These are phyloP conservation scores for Graphiopsis chlorocephala DNA, from an alignment of 2,329 filamentous ascomycete genomes.

Conservation along the genomic window DNA sequence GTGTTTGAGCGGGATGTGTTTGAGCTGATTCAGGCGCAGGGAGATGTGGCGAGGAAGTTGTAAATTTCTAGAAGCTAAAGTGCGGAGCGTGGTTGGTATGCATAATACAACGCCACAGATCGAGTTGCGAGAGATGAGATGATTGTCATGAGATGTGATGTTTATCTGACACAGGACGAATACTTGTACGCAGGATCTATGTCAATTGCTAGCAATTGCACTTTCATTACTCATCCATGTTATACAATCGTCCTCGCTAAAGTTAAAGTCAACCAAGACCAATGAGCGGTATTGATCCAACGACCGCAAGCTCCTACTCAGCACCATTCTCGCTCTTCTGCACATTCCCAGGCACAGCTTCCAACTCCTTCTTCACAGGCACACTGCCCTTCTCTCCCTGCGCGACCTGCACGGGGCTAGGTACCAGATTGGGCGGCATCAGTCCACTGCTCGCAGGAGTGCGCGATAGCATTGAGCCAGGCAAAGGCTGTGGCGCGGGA, in stretches of 20 bases:
- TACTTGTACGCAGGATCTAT: too few relatives aligned
- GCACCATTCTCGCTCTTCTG: background rate
- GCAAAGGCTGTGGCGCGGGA: slow-evolving; percentile 10
- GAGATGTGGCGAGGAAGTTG: slow-evolving; percentile 15
- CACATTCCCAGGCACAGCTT: background rate
- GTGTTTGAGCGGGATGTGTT: slow-evolving; percentile 24
- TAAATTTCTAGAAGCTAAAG: background rate
- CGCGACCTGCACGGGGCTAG: slow-evolving; percentile 26
- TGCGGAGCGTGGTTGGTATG: too few relatives aligned
- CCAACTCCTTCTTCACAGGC: slow-evolving; percentile 30
- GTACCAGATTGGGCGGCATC: slow-evolving; percentile 24
- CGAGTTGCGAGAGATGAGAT: too few relatives aligned
- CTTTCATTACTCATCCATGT: background rate
- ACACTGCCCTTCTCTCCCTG: slow-evolving; percentile 26
- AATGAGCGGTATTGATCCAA: background rate
- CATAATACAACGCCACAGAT: too few relatives aligned
- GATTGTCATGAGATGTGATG: too few relatives aligned
- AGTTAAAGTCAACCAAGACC: background rate
- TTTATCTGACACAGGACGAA: too few relatives aligned
- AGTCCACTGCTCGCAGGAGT: slow-evolving; percentile 17
- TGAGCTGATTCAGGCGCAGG: slow-evolving; percentile 21
- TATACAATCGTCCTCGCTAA: background rate
- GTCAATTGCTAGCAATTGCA: background rate
- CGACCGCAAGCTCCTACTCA: background rate
- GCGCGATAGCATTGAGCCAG: slow-evolving; percentile 8